These are phyloP conservation scores for Diaporthe citri DNA, from an alignment of 2,329 filamentous ascomycete genomes.

Conservation along the genomic window DNA sequence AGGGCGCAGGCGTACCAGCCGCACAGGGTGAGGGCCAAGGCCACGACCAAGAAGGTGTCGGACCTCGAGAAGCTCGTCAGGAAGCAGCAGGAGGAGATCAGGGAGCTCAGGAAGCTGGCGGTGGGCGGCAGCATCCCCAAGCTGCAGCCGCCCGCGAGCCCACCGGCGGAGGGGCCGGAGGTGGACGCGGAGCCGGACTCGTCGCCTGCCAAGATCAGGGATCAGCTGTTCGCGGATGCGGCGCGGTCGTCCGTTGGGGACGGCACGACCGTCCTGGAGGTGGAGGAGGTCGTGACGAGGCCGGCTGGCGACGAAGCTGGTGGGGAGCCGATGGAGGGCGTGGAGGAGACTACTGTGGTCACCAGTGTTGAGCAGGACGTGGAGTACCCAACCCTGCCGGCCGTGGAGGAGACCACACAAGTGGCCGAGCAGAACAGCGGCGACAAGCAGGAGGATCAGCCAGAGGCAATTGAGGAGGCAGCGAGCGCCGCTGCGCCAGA, in stretches of 20 bases:
- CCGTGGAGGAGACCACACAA: conserved; percentile 27
- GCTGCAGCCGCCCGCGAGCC: conserved; percentile 22
- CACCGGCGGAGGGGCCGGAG: not conserved
- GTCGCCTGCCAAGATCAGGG: conserved; percentile 35
- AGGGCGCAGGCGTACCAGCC: conserved; percentile 32
- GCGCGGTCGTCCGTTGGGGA: not conserved
- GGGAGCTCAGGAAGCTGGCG: conserved; percentile 21
- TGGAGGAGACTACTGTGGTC: conserved; percentile 18
- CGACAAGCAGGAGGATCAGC: conserved; percentile 1
- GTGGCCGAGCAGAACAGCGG: not conserved
- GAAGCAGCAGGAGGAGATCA: conserved; percentile 34
- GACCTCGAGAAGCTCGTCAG: conserved; percentile 35
- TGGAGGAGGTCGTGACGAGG: conserved; percentile 21
- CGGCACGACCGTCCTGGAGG: not conserved
- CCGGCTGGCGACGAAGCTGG: not conserved
- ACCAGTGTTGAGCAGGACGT: conserved; percentile 31
- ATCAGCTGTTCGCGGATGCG: conserved; percentile 31
- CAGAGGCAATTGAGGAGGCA: not conserved
- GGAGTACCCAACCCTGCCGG: conserved; percentile 32
- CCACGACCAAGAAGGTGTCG: conserved; percentile 14
- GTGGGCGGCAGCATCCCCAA: conserved; percentile 17
- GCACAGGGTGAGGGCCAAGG: conserved; percentile 16
- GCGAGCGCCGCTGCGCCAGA: not conserved
- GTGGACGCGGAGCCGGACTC: conserved; percentile 25
- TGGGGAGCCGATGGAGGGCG: conserved; percentile 30